Evolutionary conservation across 345 rosid genomes (phyloP), one percentile per base, ranked within the genome.

Genomic region (Eucalyptus urophylla): DNA sequence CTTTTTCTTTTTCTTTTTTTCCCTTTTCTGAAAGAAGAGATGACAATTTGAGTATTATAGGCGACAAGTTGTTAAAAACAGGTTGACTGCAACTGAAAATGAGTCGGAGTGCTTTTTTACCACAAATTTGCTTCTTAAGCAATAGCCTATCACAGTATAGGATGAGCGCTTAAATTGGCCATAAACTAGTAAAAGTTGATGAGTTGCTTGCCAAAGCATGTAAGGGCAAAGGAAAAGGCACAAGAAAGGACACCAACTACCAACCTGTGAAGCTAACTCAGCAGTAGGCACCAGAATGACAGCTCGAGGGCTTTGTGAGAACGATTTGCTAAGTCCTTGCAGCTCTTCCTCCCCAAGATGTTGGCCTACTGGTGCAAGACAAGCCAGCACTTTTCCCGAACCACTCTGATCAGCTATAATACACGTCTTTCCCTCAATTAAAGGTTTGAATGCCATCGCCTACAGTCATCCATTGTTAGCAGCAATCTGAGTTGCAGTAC

Each of bases 391-490:
- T 94, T 97, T 97, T 67, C 99, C 99, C 44, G 97, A 97, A 86
- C 99, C 99, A 94, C 97, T 97, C 93, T 97, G 99, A 91, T 97
- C 99, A 86, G 97, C 98, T 92, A 97, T 90, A 40, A 96, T 92
- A 92, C 98, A 97, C 88, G 93, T 96, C 90, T 95, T 95, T 88
- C 99, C 97, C 69, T 93, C 94, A 80, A 92, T 81, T 86, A 95
- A 94, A 54, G 98, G 93, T 86, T 91, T 49, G 93, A 97, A 97
- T 91, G 98, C 96, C 96, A 94, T 91, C 89, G 97, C 99, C 97
- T 94, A 95, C 93, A 91, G 69, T 88, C 56, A 90, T 22, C 80
- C 69, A 90, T 69, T 1, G 80, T 69, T 69, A 69, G 24, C 80
- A 33, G 10, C 50, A 86, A 90, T 25, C 81, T 60, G 80, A 69